phyloP scores from a whole-genome alignment of 176 grass and related monocot genomes.

The Juncus effusus region DNA sequence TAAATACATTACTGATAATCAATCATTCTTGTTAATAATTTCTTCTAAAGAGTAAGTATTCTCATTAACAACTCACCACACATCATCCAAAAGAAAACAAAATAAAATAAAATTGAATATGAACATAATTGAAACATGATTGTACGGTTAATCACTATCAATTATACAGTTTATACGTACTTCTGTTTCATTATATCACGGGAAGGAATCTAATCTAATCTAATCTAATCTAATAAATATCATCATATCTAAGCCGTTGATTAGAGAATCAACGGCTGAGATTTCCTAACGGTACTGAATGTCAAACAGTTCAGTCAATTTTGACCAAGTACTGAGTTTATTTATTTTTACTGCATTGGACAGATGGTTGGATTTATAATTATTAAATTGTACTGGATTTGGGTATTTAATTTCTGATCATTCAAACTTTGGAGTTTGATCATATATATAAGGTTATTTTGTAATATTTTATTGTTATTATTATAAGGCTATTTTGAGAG shows the following conservation, averaged over 20 bases:
- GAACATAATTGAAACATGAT: too few relatives aligned
- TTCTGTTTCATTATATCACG: background rate
- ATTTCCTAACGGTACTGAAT: slow-evolving; percentile 7
- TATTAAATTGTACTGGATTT: background rate
- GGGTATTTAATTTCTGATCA: background rate
- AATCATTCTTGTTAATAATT: too few relatives aligned
- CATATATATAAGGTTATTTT: too few relatives aligned
- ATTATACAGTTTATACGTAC: background rate
- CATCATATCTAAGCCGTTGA: background rate
- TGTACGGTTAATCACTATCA: too few relatives aligned
- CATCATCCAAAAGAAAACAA: too few relatives aligned
- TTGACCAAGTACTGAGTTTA: slow-evolving; percentile 1
- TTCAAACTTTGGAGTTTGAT: too few relatives aligned
- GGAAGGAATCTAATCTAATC: background rate
- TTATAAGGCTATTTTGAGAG: too few relatives aligned
- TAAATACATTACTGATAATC: too few relatives aligned
- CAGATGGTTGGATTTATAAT: slow-evolving; percentile 1
- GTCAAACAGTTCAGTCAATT: slow-evolving; percentile 13
- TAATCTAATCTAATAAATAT: background rate
- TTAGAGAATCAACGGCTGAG: background rate
- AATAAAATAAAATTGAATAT: too few relatives aligned
- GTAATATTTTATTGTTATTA: too few relatives aligned
- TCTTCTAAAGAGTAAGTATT: too few relatives aligned
- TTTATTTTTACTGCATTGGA: background rate
- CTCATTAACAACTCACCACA: too few relatives aligned